Evolutionary conservation across 345 rosid species (phyloP).

Genomic region (Gossypium longicalyx): DNA sequence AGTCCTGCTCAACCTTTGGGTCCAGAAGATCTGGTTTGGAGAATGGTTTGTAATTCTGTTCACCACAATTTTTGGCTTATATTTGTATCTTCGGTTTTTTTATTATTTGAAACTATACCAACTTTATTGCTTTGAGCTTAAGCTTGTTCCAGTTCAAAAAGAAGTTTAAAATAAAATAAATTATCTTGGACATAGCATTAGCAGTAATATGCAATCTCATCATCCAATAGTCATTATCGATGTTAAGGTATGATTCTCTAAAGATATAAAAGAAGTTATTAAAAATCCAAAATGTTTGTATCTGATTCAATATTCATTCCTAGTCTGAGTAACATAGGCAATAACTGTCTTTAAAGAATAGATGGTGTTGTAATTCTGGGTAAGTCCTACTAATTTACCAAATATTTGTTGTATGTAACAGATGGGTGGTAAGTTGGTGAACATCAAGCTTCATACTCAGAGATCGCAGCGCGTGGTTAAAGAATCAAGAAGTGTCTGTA

Average conservation of each 20-base stretch:
- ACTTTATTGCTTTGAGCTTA: not conserved
- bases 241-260: not conserved
- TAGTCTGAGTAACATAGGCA: not conserved
- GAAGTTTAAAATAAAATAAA: not conserved
- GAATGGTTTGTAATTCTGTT: conserved; percentile 58
- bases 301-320: not conserved
- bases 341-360: not conserved
- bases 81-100: not conserved
- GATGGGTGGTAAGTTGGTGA: conserved; percentile 51
- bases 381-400: not conserved
- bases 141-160: not conserved
- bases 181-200: not conserved
- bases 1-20: conserved; percentile 91
- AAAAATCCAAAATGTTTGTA: not conserved
- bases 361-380: not conserved
- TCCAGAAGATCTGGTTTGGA: conserved; percentile 94
- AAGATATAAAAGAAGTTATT: not conserved
- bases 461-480: conserved; percentile 69
- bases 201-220: not conserved
- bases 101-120: not conserved
- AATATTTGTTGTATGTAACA: conserved; percentile 24
- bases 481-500: conserved; percentile 75
- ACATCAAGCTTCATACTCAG: conserved; percentile 74
- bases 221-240: not conserved
- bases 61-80: not conserved